Percentiles rank a stretch among this genome's conserved stretches.
Conservation (phyloP, 257 asterid species). For the Fraxinus americana region DNA sequence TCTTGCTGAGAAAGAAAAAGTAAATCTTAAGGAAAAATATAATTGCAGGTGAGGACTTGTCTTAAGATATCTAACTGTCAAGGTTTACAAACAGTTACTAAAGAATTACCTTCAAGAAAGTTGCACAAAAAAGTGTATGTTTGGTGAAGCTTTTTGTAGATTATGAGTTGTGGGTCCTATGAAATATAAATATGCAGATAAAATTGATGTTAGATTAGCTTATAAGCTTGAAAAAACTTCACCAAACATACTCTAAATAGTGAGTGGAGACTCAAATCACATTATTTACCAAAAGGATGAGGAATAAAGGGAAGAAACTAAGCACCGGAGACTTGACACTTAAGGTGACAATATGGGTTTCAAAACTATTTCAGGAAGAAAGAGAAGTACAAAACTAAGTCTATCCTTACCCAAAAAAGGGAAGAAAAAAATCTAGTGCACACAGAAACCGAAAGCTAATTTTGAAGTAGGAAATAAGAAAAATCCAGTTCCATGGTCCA, state of each 20-base stretch:
- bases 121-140: background rate
- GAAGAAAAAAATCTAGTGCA: background rate
- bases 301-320: background rate
- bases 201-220: too few relatives aligned
- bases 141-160: too few relatives aligned
- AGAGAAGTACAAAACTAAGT: background rate
- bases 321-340: background rate
- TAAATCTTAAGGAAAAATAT: background rate
- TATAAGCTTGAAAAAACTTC: too few relatives aligned
- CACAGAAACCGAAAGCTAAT: background rate
- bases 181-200: too few relatives aligned
- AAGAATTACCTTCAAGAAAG: background rate
- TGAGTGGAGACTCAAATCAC: background rate
- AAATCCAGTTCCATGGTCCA: background rate
- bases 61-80: background rate
- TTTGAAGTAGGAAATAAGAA: background rate
- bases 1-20: background rate
- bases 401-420: background rate
- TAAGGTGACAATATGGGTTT: too few relatives aligned
- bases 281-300: background rate
- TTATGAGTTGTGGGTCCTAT: too few relatives aligned
- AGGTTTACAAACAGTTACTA: background rate
- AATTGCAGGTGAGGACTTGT: background rate
- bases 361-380: background rate
- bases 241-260: background rate